A percentile compares a stretch with the other conserved stretches of the same genome.
These are phyloP conservation scores for Leccinum subrobustum DNA, from an alignment of 1,284 basidiomycete species.

Conservation along the genomic window DNA sequence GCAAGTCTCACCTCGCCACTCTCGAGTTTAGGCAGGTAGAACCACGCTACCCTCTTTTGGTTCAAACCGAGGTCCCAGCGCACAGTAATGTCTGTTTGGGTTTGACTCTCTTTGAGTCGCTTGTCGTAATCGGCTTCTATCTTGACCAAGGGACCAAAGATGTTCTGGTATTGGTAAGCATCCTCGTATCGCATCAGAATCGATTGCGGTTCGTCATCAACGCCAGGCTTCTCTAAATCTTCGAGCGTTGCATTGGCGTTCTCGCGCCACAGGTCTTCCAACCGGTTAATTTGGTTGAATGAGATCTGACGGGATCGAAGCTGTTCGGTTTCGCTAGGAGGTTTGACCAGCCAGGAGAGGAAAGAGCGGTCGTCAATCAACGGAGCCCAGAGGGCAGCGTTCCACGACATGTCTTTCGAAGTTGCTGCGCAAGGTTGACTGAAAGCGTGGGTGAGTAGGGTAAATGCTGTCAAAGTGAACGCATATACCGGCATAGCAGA, in stretches of 20 bases:
- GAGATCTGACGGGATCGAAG: slow-evolving; percentile 94
- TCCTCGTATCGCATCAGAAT: slow-evolving; percentile 94
- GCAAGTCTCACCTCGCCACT: slow-evolving; percentile 97
- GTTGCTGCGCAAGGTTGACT: slow-evolving; percentile 98
- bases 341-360: slow-evolving; percentile 97
- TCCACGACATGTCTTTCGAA: slow-evolving; percentile 98
- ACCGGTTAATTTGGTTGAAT: slow-evolving; percentile 93
- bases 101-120: slow-evolving; percentile 96
- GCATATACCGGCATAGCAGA: slow-evolving; percentile 86
- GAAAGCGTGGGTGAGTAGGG: slow-evolving; percentile 11
- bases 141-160: slow-evolving; percentile 97
- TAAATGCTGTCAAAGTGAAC: neutral
- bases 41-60: slow-evolving; percentile 98
- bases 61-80: slow-evolving; percentile 98
- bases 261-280: slow-evolving; percentile 98
- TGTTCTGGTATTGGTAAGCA: slow-evolving; percentile 99
- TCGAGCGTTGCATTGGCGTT: slow-evolving; percentile 93
- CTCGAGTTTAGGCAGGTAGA: slow-evolving; percentile 93
- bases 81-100: slow-evolving; percentile 93
- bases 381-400: slow-evolving; percentile 95
- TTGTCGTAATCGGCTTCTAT: slow-evolving; percentile 99
- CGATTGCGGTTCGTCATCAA: slow-evolving; percentile 94
- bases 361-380: slow-evolving; percentile 98
- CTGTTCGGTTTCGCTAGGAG: slow-evolving; percentile 94
- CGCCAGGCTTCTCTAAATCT: slow-evolving; percentile 94